Conservation (phyloP, 495 filamentous ascomycete genomes). For the Amphirosellinia nigrospora region DNA sequence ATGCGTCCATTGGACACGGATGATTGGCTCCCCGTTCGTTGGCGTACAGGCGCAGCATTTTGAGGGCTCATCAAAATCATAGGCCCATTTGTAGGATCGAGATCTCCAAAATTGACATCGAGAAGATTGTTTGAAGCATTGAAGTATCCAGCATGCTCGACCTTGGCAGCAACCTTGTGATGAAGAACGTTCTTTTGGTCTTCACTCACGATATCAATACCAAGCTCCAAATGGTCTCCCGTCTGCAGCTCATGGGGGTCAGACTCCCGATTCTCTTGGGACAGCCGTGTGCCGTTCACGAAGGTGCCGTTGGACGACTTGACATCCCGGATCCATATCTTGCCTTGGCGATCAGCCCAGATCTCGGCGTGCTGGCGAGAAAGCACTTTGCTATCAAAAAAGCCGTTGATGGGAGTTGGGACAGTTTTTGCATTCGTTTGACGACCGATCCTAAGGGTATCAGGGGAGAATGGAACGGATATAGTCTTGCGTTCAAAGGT, state of each 20-base stretch:
- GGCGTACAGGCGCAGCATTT: conserved; percentile 60
- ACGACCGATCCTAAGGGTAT: conserved; percentile 88
- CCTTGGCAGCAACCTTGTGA: conserved; percentile 95
- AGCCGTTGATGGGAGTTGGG: conserved; percentile 87
- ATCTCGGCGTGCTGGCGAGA: conserved; percentile 96
- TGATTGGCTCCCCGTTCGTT: conserved; percentile 73
- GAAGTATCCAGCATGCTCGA: conserved; percentile 87
- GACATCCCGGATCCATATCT: conserved; percentile 94
- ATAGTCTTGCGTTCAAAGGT: conserved; percentile 98
- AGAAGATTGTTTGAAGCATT: conserved; percentile 72
- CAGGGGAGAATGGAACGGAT: conserved; percentile 84
- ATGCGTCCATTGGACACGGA: conserved; percentile 66
- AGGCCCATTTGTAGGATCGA: conserved; percentile 74
- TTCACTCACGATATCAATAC: conserved; percentile 97
- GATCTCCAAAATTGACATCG: conserved; percentile 88
- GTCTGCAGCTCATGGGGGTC: conserved; percentile 91
- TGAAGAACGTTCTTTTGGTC: conserved; percentile 98
- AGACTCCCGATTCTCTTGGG: conserved; percentile 90
- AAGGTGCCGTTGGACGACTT: conserved; percentile 99
- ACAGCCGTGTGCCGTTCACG: conserved; percentile 89
- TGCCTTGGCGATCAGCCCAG: conserved; percentile 88
- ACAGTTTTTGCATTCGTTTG: conserved; percentile 97
- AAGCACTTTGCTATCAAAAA: conserved; percentile 96
- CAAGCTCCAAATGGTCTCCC: conserved; percentile 87
- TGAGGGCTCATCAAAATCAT: conserved; percentile 64